These are phyloP conservation scores for Aphanoascus verrucosus DNA, from an alignment of 2,329 filamentous ascomycete genomes.

Conservation along the genomic window DNA sequence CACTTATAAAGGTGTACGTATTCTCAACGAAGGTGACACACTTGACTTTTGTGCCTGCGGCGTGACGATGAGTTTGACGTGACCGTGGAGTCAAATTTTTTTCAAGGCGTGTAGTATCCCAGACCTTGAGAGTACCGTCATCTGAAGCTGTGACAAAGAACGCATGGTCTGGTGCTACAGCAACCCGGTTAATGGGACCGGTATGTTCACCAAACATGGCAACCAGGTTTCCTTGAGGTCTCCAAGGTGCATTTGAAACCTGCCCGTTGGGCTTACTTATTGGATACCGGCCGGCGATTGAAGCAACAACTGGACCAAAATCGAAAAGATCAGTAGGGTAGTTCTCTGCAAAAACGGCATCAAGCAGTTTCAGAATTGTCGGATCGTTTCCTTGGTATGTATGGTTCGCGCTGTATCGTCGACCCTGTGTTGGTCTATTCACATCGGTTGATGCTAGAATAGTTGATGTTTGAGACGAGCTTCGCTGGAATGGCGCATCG, in stretches of 20 bases:
- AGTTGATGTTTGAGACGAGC: constrained; percentile 27
- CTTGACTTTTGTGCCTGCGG: constrained; percentile 59
- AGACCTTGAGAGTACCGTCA: constrained; percentile 81
- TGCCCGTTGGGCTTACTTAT: constrained; percentile 47
- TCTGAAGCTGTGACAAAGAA: constrained; percentile 94
- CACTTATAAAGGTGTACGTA: constrained; percentile 86
- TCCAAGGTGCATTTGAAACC: constrained; percentile 57
- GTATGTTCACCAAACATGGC: constrained; percentile 83
- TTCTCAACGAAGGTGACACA: constrained; percentile 85
- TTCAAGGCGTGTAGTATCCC: constrained; percentile 84
- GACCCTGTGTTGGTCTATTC: constrained; percentile 22
- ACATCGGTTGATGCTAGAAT: constrained; percentile 18
- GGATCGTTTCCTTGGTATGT: constrained; percentile 72
- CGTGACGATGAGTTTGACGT: constrained; percentile 72
- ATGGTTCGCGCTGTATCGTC: constrained; percentile 55
- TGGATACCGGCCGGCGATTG: constrained; percentile 45
- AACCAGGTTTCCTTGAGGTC: constrained; percentile 70
- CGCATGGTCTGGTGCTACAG: constrained; percentile 75
- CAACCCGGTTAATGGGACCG: constrained; percentile 68
- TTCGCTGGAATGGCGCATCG: constrained; percentile 41
- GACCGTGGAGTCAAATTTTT: constrained; percentile 82
- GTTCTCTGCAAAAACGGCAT: constrained; percentile 67
- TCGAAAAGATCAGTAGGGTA: constrained; percentile 51
- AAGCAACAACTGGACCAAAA: constrained; percentile 68
- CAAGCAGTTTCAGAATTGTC: constrained; percentile 53